Evolutionary conservation across 1,284 basidiomycete species (phyloP), one percentile per base, ranked within the genome.

Genomic region (Naganishia liquefaciens): DNA sequence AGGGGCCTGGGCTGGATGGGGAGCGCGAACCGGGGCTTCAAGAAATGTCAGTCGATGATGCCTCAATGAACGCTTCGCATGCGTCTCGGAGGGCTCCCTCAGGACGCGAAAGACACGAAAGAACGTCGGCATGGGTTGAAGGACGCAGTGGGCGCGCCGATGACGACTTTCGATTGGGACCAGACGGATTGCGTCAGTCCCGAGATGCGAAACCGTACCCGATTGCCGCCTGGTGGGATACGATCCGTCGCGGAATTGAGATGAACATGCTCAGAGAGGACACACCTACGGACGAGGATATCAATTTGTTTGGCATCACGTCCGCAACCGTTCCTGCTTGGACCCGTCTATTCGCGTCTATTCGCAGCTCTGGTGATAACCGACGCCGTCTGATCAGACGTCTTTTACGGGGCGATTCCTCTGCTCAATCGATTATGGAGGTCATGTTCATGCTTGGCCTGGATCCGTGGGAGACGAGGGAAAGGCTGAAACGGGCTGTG

Each of bases 381-480:
- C 57, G 57, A 5, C 57, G 57, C 4, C 57, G 57, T 9, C 19
- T 60, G 57, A 60, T 60, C 25, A 49, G 57, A 17, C 46, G 57
- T 23, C 17, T 60, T 21, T 30, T 60, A 7, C 57, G 57, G 13
- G 44, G 46, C 15, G 57, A 60, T 50, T 50, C 57, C 11, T 60
- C 57, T 15, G 57, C 57, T 7, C 57, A 60, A 23, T 50, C 37
- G 5, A 60, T 60, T 46, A 60, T 60, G 57, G 57, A 60, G 46
- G 49, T 50, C 46, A 60, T 60, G 57, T 60, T 60, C 46, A 50
- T 60, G 57, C 39, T 50, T n/a, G 57, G 57, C 23, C 30, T 60
- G 23, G 57, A 60, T 23, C 57, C 57, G 3, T 60, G 57, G 57
- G 57, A n/a, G 25, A 60, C 46, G 17, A 60, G 49, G 46, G 57